These are phyloP conservation scores for Citrullus mucosospermus DNA, from an alignment of 306 rosid genomes.

Conservation along the genomic window DNA sequence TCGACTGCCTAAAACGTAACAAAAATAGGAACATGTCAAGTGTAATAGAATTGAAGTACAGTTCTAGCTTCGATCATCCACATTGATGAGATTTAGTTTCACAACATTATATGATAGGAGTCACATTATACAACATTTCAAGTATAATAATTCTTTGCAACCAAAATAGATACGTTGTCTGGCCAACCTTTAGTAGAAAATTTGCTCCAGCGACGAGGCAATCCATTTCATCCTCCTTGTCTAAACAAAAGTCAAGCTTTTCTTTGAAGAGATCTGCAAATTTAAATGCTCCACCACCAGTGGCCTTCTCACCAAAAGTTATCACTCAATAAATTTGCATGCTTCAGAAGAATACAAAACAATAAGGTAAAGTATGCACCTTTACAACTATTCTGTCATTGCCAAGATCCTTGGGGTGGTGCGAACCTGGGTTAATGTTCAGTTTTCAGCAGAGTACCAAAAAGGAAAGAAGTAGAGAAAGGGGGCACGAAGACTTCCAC, in stretches of 20 bases:
- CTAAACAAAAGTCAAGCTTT: slow-evolving; percentile 59
- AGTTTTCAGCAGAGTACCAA: slow-evolving; percentile 25
- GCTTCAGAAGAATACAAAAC: slow-evolving; percentile 18
- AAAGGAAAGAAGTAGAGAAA: neutral
- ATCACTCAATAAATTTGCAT: slow-evolving; percentile 14
- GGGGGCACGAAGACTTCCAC: neutral
- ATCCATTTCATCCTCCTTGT: slow-evolving; percentile 94
- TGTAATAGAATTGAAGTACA: neutral
- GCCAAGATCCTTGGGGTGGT: slow-evolving; percentile 31
- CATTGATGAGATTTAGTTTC: neutral
- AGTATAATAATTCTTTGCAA: neutral
- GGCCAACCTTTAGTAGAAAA: slow-evolving; percentile 83
- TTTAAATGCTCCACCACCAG: slow-evolving; percentile 91
- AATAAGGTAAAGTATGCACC: slow-evolving; percentile 29
- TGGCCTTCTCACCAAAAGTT: slow-evolving; percentile 55
- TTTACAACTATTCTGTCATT: slow-evolving; percentile 34
- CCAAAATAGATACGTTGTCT: neutral
- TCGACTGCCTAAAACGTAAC: slow-evolving; percentile 43
- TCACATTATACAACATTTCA: neutral
- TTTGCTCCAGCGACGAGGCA: slow-evolving; percentile 96
- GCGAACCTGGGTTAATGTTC: slow-evolving; percentile 38
- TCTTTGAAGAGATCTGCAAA: slow-evolving; percentile 73
- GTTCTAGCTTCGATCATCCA: neutral
- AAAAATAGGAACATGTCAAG: neutral
- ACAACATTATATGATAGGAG: neutral